These are phyloP conservation scores for Pythium dissimile DNA, from an alignment of 352 stramenopile genomes.

Conservation along the genomic window DNA sequence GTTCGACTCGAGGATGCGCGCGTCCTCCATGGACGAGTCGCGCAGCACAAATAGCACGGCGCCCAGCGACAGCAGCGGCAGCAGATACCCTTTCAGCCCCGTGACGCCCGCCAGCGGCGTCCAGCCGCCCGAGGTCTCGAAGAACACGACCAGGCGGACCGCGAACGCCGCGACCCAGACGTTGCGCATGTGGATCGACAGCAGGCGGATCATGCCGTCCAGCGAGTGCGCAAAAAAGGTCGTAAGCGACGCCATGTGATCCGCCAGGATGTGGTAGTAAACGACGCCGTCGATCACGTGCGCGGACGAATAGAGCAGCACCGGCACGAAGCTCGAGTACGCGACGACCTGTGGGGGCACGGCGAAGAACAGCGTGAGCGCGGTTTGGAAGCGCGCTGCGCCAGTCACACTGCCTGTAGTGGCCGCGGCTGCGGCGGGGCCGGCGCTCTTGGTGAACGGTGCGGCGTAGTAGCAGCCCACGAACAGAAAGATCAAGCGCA, in stretches of 20 bases:
- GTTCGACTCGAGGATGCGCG: constrained; percentile 25
- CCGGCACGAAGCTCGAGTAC: constrained; percentile 25
- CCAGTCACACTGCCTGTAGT: too few relatives aligned
- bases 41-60: constrained; percentile 22
- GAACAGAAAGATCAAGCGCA: constrained; percentile 18
- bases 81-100: constrained; percentile 18
- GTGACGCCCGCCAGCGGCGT: constrained; percentile 21
- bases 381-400: neutral
- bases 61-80: constrained; percentile 13
- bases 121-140: constrained; percentile 26
- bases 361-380: constrained; percentile 24
- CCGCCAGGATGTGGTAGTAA: constrained; percentile 19
- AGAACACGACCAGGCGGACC: constrained; percentile 22
- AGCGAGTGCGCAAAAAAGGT: constrained; percentile 11
- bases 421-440: too few relatives aligned
- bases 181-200: constrained; percentile 24
- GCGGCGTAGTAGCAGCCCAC: constrained; percentile 20
- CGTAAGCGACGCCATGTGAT: constrained; percentile 8
- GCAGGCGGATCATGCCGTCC: constrained; percentile 16
- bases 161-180: constrained; percentile 22
- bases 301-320: constrained; percentile 20
- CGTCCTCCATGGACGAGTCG: constrained; percentile 17
- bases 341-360: constrained; percentile 22
- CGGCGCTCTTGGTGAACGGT: neutral
- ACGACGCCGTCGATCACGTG: constrained; percentile 27